Base-by-base conservation (phyloP, 768 basidiomycete genomes). In the Dioszegia crocea region DNA sequence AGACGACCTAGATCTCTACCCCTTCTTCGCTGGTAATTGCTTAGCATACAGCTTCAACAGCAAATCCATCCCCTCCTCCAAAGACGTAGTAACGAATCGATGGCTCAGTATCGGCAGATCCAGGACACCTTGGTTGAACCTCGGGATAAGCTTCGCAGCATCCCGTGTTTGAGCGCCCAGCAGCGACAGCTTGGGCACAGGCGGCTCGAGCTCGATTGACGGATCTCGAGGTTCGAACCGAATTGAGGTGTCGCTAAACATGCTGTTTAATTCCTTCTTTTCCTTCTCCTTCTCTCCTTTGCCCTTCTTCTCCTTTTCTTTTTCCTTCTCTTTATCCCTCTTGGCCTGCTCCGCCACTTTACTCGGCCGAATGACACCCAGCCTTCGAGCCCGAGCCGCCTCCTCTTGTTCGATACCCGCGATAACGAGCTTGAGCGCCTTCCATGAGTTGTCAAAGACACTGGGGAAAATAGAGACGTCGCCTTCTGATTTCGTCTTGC, bases 41-140 rank as follows among this genome's bases (percentile, higher is more conserved):
- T 74, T 71, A 48, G 71, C 69, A 41, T 74, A 74, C 47, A 74
- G 33, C 52, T 65, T 68, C 45, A 74, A 48, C 41, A 74, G 52
- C 73, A 73, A n/a, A 57, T 75, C 68, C 76, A 77, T 77, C 10
- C 66, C 70, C 24, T 71, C 65, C 49, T 77, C 76, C 45, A 77
- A 54, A 14, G 65, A 52, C 17, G 58, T 50, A 0, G 68, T 70
- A 2, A 72, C 67, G 52, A 74, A 67, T 26, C 68, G 67, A 62
- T 75, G 74, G 43, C 68, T 69, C 46, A 68, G 46, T 6, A 58
- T 45, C 0, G 76, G 74, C 16, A 68, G 44, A 31, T 67, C 59
- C 10, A 56, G 51, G 4, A 63, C 56, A 16, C 59, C 60, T 36
- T 60, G 46, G 27, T 66, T 59, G 41, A 70, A 59, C 17, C 39